A percentile compares a stretch with the other conserved stretches of the same genome.
These are phyloP conservation scores for Nakazawaea anatomiae DNA, from an alignment of 805 yeast genomes.

Conservation along the genomic window DNA sequence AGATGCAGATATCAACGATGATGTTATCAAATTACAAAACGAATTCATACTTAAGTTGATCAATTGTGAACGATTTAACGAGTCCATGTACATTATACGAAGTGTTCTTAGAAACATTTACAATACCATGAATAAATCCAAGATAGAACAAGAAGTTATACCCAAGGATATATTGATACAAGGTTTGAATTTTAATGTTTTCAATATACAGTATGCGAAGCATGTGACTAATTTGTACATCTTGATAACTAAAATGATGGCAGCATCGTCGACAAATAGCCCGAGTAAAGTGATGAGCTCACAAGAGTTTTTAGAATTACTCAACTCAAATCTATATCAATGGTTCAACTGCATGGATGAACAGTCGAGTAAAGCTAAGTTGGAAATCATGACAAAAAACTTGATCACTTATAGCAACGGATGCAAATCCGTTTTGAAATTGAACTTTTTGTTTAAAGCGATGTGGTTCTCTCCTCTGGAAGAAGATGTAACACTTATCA, in stretches of 20 bases:
- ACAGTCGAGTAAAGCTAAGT: not conserved
- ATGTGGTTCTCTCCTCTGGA: slow-evolving; percentile 7
- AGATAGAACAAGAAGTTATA: not conserved
- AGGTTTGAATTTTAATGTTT: slow-evolving; percentile 2
- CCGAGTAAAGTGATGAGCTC: not conserved
- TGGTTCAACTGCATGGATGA: slow-evolving; percentile 12
- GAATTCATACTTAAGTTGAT: not conserved
- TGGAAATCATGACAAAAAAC: not conserved
- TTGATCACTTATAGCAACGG: slow-evolving; percentile 4
- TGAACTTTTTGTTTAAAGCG: slow-evolving; percentile 9
- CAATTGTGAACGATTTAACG: not conserved
- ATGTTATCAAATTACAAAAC: not conserved
- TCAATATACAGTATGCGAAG: not conserved
- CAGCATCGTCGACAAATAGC: not conserved
- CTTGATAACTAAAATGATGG: not conserved
- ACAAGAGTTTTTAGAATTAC: not conserved
- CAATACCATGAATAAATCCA: not conserved
- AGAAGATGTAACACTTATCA: slow-evolving; percentile 10
- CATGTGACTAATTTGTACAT: slow-evolving; percentile 1
- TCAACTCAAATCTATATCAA: slow-evolving; percentile 3
- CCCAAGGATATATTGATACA: not conserved
- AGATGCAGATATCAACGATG: not conserved
- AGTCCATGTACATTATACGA: not conserved
- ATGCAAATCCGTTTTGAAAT: slow-evolving; percentile 7
- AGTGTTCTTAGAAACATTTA: not conserved